Base-by-base conservation (phyloP, 2,329 filamentous ascomycete species). In the Colletotrichum sp. region DNA sequence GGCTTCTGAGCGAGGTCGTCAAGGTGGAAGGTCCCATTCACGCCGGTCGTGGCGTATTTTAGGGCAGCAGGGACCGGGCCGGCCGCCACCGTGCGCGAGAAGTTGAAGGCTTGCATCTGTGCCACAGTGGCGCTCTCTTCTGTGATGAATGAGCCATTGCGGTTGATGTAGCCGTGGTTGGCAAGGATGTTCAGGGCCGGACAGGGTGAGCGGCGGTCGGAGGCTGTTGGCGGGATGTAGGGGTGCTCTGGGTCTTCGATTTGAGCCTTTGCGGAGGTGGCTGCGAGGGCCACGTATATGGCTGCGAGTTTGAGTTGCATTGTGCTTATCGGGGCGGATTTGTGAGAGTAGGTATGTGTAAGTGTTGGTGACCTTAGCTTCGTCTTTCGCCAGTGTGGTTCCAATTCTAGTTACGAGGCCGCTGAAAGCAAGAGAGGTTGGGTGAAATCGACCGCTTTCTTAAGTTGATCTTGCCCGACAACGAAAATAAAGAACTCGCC, bases 1-100 rank as follows among this genome's bases (percentile, higher is more conserved):
- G 69, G 69, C 48, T 71, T 66, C 48, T 28, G 69, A 13, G 69
- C 69, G 18, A 71, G 69, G n/a, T 71, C 69, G 61, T 71, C 69
- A 27, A 71, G 69, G 27, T 71, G 69, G 48, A 70, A 70, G 16
- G 69, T 66, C 6, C 61, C 69, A 43, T 71, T 25, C 9, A 66
- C 69, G 15, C 69, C 69, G 12, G 69, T 71, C 25, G 69, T 66
- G 32, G 61, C 25, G 32, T 71, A 60, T 25, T 43, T 48, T 6
- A 71, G 61, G 4, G 48, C 69, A 12, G 61, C 69, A 15, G 69
- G 61, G 8, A 71, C 48, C 6, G 69, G 69, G 12, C 48, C 61
- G 4, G 61, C 69, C 5, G 69, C 61, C 8, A 71, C 69, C 3
- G 43, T 18, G 12, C 61, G 61, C 3, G 69, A 71, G 25, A 71